A percentile compares a stretch with the other conserved stretches of the same genome.
Conservation (phyloP, 139 green algal genomes). For the Edaphochlamys debaryana region DNA sequence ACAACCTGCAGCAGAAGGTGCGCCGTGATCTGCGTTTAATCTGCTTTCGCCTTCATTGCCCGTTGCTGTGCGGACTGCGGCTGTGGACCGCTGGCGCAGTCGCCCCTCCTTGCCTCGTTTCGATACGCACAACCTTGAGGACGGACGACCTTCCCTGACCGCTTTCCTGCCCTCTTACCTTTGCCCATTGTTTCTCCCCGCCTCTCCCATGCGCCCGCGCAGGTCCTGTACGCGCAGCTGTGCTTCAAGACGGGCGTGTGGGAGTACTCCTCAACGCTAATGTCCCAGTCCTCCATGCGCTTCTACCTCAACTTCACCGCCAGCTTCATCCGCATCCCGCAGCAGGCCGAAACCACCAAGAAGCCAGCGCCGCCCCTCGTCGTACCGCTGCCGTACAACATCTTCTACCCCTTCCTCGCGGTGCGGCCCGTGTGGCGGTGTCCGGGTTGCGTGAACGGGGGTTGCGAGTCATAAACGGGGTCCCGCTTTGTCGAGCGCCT, state of each 20-base stretch:
- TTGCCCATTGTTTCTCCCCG: no score
- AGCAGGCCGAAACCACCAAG: slow-evolving; percentile 24
- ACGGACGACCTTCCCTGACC: no score
- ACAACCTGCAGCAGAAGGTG: slow-evolving; percentile 66
- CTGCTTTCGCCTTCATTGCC: neutral
- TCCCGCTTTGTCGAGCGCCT: no score
- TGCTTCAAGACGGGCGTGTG: slow-evolving; percentile 58
- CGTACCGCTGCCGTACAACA: slow-evolving; percentile 47
- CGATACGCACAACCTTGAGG: no score
- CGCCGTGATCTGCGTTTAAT: neutral
- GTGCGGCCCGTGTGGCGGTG: no score
- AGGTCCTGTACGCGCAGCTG: slow-evolving; percentile 58
- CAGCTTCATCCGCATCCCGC: slow-evolving; percentile 43
- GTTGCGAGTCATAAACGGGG: no score
- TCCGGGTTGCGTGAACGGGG: no score
- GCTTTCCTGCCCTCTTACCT: no score
- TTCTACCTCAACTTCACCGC: slow-evolving; percentile 50
- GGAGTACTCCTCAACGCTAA: slow-evolving; percentile 21
- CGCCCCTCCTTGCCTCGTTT: no score
- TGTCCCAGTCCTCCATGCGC: neutral
- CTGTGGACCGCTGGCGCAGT: neutral
- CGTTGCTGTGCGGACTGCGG: no score
- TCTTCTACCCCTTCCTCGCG: slow-evolving; percentile 68
- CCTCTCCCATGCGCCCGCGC: no score
- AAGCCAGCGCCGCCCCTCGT: slow-evolving; percentile 58